phyloP scores from a whole-genome alignment of 2,329 filamentous ascomycete species.

The Diplodia sapinea region DNA sequence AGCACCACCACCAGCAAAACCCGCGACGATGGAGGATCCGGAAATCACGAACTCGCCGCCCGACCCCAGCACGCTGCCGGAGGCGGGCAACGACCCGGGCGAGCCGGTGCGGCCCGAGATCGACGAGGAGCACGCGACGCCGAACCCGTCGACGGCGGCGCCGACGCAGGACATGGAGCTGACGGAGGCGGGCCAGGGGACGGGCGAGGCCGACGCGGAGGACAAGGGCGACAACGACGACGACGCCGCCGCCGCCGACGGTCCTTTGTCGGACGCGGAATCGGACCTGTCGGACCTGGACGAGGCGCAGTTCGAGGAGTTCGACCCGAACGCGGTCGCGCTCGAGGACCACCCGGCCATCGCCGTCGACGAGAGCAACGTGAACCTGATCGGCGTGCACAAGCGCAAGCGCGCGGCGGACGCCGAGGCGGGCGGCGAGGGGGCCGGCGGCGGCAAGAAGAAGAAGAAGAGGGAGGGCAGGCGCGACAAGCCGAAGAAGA shows the following conservation, averaged over 20 bases:
- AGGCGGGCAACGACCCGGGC: constrained; percentile 54
- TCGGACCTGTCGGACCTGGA: constrained; percentile 69
- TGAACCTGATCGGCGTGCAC: constrained; percentile 66
- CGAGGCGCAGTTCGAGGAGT: constrained; percentile 69
- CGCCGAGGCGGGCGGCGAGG: constrained; percentile 60
- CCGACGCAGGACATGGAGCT: constrained; percentile 55
- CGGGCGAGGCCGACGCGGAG: constrained; percentile 46
- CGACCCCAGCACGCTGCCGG: constrained; percentile 50
- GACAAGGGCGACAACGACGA: constrained; percentile 43
- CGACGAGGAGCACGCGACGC: constrained; percentile 56
- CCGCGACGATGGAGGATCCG: constrained; percentile 36
- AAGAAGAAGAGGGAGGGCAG: constrained; percentile 72
- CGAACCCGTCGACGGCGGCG: constrained; percentile 51
- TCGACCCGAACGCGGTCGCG: constrained; percentile 65
- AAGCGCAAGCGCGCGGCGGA: constrained; percentile 69
- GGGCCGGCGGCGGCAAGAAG: constrained; percentile 63
- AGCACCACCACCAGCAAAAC: not conserved
- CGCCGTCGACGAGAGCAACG: constrained; percentile 66
- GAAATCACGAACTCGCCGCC: constrained; percentile 46
- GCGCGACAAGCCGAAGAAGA: constrained; percentile 59
- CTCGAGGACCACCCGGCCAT: constrained; percentile 65
- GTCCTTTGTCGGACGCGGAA: constrained; percentile 61
- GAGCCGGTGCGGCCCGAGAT: constrained; percentile 55
- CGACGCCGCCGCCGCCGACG: not conserved
- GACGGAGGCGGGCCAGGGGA: constrained; percentile 47